These are phyloP conservation scores for Pichia californica DNA, from an alignment of 805 yeast genomes.

Conservation along the genomic window DNA sequence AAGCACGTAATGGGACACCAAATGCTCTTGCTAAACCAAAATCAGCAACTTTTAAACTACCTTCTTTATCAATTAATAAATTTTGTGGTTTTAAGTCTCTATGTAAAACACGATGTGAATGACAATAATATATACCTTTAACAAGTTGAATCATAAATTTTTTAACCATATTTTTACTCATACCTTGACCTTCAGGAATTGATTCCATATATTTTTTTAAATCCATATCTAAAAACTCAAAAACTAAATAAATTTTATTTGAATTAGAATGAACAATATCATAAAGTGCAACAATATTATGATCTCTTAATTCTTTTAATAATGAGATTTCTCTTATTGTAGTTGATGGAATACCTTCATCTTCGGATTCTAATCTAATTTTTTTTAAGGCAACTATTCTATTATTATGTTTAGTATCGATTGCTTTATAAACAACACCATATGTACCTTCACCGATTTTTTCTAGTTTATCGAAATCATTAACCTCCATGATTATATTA, in stretches of 20 bases:
- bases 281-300: constrained; percentile 82
- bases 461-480: constrained; percentile 89
- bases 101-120: constrained; percentile 88
- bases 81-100: constrained; percentile 97
- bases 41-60: constrained; percentile 84
- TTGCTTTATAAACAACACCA: constrained; percentile 96
- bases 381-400: constrained; percentile 94
- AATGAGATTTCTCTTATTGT: constrained; percentile 95
- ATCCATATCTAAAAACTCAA: constrained; percentile 90
- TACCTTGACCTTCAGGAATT: constrained; percentile 82
- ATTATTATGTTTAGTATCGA: constrained; percentile 82
- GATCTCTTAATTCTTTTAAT: constrained; percentile 88
- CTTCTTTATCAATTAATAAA: constrained; percentile 88
- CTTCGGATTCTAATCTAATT: constrained; percentile 92
- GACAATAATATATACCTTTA: constrained; percentile 89
- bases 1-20: constrained; percentile 94
- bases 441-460: constrained; percentile 98
- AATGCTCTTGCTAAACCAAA: constrained; percentile 96
- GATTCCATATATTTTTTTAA: constrained; percentile 95
- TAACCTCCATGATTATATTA: constrained; percentile 49
- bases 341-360: constrained; percentile 97
- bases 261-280: constrained; percentile 94
- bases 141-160: constrained; percentile 88
- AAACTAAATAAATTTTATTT: constrained; percentile 86
- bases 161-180: constrained; percentile 87